Base-by-base conservation (phyloP, 2,329 filamentous ascomycete genomes). In the Lomentospora prolificans region DNA sequence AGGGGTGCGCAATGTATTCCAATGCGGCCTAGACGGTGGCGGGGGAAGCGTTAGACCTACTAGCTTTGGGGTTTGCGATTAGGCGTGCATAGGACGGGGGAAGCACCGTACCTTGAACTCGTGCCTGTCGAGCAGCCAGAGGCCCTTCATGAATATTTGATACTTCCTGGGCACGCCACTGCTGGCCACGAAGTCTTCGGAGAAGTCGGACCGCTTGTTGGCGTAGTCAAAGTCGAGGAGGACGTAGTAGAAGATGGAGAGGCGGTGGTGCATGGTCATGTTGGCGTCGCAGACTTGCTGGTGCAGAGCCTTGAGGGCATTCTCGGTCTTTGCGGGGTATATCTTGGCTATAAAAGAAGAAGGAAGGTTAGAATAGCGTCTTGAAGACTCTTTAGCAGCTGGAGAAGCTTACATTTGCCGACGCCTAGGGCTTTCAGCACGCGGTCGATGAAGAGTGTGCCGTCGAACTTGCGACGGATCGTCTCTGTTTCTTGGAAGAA, bases 191-290 rank as follows among this genome's bases (percentile, higher is more conserved):
- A 92, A 90, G 1, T 66, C 59, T 19, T 77, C 75, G 2, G 83
- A 75, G 5, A 74, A 64, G 33, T 79, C 75, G 17, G 77, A 69
- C 3, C 76, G 74, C 19, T 75, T 74, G 53, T 78, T 74, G 27
- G 72, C 69, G 39, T 74, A 70, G 63, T 86, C 81, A 65, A 86
- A 81, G 67, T 95, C 89, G 64, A 89, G 85, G 3, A 95, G 78
- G 39, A 95, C 74, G 67, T 95, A 95, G 75, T 89, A 95, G 60
- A 95, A 76, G 51, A 94, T 78, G 17, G 89, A 89, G 61, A 90
- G 82, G 68, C 91, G 91, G 72, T 91, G 85, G 67, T 91, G 86
- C 55, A 81, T 76, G 6, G 85, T 80, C 61, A 86, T 82, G 51
- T 73, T 74, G 55, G 73, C 81, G 25, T 82, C 77, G 66, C 84